Percentiles rank a stretch among this genome's conserved stretches.
These are phyloP conservation scores for Solanum raphanifolium DNA, from an alignment of 257 asterid genomes.

Conservation along the genomic window DNA sequence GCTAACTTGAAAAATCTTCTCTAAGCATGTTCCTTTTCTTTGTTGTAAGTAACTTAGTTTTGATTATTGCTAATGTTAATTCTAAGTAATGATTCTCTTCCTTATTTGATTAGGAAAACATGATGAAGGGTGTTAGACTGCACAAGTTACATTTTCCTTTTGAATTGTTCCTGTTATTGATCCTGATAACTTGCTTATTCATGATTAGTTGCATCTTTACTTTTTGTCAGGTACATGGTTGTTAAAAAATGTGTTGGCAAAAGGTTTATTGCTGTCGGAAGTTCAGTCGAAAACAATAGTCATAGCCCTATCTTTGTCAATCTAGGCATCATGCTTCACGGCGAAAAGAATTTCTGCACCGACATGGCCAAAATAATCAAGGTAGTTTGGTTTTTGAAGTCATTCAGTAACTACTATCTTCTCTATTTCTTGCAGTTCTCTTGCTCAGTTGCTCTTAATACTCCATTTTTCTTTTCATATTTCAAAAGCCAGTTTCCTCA, in stretches of 20 bases:
- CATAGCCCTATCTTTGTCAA: slow-evolving; percentile 39
- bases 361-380: slow-evolving; percentile 46
- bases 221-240: slow-evolving; percentile 48
- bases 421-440: neutral
- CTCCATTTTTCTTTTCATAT: neutral
- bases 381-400: slow-evolving; percentile 27
- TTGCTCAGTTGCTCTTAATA: neutral
- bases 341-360: slow-evolving; percentile 42
- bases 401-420: neutral
- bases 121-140: neutral
- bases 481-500: neutral
- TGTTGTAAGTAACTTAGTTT: neutral
- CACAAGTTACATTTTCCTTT: neutral
- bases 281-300: slow-evolving; percentile 17
- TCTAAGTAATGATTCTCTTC: neutral
- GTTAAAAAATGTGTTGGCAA: slow-evolving; percentile 29
- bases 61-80: neutral
- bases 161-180: neutral
- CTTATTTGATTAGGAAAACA: neutral
- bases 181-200: neutral
- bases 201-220: neutral
- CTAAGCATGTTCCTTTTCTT: neutral
- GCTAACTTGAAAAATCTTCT: neutral
- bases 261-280: slow-evolving; percentile 19
- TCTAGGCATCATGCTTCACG: slow-evolving; percentile 66